These are phyloP conservation scores for Pythium aphanidermatum DNA, from an alignment of 352 stramenopile species.

Conservation along the genomic window DNA sequence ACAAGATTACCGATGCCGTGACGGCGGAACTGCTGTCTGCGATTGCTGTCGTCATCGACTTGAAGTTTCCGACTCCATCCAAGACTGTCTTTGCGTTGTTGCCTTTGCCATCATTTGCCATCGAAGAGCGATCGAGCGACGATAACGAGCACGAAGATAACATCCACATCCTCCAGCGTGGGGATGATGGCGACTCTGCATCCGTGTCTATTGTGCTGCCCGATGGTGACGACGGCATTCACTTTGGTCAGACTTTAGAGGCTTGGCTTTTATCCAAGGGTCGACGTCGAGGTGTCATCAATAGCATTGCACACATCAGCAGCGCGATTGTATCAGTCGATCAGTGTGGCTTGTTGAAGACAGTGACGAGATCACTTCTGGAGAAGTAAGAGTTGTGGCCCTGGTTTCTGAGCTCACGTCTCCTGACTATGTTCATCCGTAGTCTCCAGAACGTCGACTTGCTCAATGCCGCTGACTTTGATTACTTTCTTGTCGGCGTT, in stretches of 20 bases:
- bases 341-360: neutral
- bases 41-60: slow-evolving; percentile 51
- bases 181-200: slow-evolving; percentile 2
- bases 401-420: neutral
- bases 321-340: slow-evolving; percentile 1
- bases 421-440: neutral
- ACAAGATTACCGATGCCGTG: slow-evolving; percentile 30
- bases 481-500: slow-evolving; percentile 41
- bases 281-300: slow-evolving; percentile 1
- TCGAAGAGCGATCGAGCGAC: slow-evolving; percentile 27
- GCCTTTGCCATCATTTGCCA: slow-evolving; percentile 48
- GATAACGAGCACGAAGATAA: slow-evolving; percentile 27
- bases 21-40: slow-evolving; percentile 48
- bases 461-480: slow-evolving; percentile 36
- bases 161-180: slow-evolving; percentile 18
- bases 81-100: slow-evolving; percentile 48
- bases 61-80: slow-evolving; percentile 27
- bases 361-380: slow-evolving; percentile 14
- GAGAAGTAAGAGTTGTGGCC: slow-evolving; percentile 22
- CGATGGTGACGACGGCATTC: neutral
- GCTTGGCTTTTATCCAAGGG: slow-evolving; percentile 3
- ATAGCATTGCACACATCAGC: slow-evolving; percentile 10
- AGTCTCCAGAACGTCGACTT: slow-evolving; percentile 41
- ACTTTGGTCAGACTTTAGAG: slow-evolving; percentile 7
- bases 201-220: neutral